phyloP scores from a whole-genome alignment of 2,329 filamentous ascomycete species.

The Intubia oerlemansii region DNA sequence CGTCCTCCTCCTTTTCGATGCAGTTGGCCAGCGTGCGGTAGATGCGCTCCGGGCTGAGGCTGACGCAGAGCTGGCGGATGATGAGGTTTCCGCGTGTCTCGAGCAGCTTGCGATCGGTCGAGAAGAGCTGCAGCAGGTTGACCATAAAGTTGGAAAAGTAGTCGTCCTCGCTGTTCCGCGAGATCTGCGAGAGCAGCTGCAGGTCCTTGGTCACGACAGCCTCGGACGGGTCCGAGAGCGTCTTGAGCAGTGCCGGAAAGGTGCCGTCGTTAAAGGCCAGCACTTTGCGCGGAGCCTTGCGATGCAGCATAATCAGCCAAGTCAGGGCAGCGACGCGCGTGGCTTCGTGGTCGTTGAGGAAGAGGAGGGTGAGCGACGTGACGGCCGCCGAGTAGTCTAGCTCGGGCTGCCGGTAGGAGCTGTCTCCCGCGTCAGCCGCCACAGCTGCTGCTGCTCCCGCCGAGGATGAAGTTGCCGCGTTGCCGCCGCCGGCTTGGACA shows the following conservation, averaged over 20 bases:
- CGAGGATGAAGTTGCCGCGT: too few relatives aligned
- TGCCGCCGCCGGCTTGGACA: not conserved
- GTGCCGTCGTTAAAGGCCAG: conserved; percentile 93
- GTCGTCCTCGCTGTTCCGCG: conserved; percentile 85
- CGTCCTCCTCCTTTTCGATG: conserved; percentile 90
- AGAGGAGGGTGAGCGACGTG: conserved; percentile 76
- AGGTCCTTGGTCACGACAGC: conserved; percentile 89
- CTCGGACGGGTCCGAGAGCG: conserved; percentile 83
- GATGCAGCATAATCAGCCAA: conserved; percentile 95
- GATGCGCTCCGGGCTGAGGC: conserved; percentile 81
- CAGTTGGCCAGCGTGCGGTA: conserved; percentile 92
- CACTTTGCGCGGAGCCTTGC: conserved; percentile 82
- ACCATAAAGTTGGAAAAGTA: conserved; percentile 99
- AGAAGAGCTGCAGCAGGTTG: conserved; percentile 83
- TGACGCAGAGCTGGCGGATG: conserved; percentile 84
- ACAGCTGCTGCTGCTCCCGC: conserved; percentile 10
- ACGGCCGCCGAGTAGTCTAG: conserved; percentile 94
- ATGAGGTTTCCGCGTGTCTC: conserved; percentile 92
- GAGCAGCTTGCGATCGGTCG: conserved; percentile 73
- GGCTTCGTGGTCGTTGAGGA: conserved; percentile 90
- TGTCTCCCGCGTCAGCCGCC: conserved; percentile 12
- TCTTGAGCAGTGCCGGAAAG: conserved; percentile 89
- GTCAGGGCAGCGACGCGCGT: conserved; percentile 83
- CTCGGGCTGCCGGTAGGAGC: conserved; percentile 44
- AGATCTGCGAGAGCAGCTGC: conserved; percentile 87